These are phyloP conservation scores for Diaporthe helianthi DNA, from an alignment of 2,329 filamentous ascomycete species.

Conservation along the genomic window DNA sequence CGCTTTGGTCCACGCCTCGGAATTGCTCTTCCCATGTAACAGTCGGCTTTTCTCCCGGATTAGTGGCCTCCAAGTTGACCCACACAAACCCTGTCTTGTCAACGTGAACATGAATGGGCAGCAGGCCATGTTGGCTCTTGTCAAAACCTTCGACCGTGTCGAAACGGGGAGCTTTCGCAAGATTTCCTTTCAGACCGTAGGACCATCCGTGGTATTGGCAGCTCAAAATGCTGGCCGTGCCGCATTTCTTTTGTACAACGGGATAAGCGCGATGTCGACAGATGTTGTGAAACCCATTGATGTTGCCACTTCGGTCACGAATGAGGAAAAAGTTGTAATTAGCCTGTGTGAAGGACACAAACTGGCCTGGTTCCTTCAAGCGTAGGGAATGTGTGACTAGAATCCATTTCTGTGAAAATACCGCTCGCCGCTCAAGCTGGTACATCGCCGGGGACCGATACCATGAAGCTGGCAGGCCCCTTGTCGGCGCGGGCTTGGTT, in stretches of 20 bases:
- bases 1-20: constrained; percentile 39
- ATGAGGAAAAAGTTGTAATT: constrained; percentile 50
- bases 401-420: constrained; percentile 51
- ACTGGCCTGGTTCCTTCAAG: constrained; percentile 46
- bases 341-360: constrained; percentile 44
- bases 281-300: constrained; percentile 52
- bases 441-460: constrained; percentile 52
- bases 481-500: constrained; percentile 36
- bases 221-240: constrained; percentile 48
- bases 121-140: constrained; percentile 51
- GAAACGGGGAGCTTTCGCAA: constrained; percentile 52
- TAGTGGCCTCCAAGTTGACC: constrained; percentile 54
- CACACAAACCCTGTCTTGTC: constrained; percentile 56
- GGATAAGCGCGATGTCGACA: constrained; percentile 54
- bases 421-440: constrained; percentile 52
- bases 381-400: constrained; percentile 45
- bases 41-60: constrained; percentile 41
- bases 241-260: constrained; percentile 46
- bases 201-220: constrained; percentile 57
- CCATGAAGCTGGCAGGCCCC: constrained; percentile 53
- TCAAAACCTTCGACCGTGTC: constrained; percentile 48
- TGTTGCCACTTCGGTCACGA: constrained; percentile 43
- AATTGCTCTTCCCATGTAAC: constrained; percentile 54
- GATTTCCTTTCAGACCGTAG: constrained; percentile 49
- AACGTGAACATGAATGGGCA: constrained; percentile 54